Evolutionary conservation across 1,284 basidiomycete species (phyloP), one percentile per base, ranked within the genome.

Genomic region (Puccinia coronata): DNA sequence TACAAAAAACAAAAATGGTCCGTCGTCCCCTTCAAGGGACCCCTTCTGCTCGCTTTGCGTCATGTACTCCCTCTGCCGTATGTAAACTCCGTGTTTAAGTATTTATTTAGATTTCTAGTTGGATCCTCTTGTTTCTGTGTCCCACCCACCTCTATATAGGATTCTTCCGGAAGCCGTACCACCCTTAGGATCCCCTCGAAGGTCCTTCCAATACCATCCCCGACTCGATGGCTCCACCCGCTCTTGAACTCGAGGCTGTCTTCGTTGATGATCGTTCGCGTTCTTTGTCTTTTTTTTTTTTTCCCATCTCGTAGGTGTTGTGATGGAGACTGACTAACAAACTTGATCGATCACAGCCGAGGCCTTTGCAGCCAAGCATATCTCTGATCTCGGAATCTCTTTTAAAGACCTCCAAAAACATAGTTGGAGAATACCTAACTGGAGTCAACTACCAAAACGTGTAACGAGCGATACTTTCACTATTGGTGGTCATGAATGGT

Each of bases 401-500:
- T 92, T 96, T 83, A 95, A 96, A 87, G 95, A 97, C 87, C 95
- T 96, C 87, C 91, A 92, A 85, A 93, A 94, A 31, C 96, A 90
- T 86, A 90, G 91, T 47, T 98, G 96, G 96, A 89, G 88, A 82
- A 88, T 97, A 80, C 88, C 88, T 36, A 92, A 92, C 84, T 98
- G 96, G 93, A 92, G 92, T 88, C 93, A 94, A 85, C 89, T 96
- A 84, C 94, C 97, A 82, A 98, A 98, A 90, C 93, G 97, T 87
- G 87, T 98, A 78, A 95, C 94, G 4, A 93, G 95, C 86, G 92
- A 93, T 55, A 96, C 98, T 85, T 99, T 99, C 86, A 92, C 95
- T 84, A 98, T 96, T 87, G 97, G 97, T 83, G 96, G 96, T 82
- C 97, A 99, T 88, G 92, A 92, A 89, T 99, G 97, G 97, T 96